Base-by-base conservation (phyloP, 108 stramenopile genomes). In the Skeletonema marinoi region DNA sequence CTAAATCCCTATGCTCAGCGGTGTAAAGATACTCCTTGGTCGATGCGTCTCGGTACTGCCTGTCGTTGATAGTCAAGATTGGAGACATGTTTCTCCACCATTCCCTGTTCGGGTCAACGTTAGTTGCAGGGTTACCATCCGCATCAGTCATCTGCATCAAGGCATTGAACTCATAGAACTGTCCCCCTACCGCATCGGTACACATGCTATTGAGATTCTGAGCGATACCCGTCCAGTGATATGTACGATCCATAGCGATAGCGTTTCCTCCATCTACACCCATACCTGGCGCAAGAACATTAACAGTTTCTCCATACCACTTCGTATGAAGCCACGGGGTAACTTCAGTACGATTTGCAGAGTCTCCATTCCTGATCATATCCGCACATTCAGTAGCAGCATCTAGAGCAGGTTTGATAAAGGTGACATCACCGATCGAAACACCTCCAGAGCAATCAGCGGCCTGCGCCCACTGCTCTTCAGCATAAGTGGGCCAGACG, bases 401-500 rank as follows among this genome's bases (percentile, higher is more conserved):
- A 58, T 71, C 78, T 3, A 80, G 13, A 29, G 75, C 54, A 12
- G 83, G 78, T 39, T 83, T 75, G 12, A 68, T 46, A 14, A 80
- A 32, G 17, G 74, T 80, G n/a, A 84, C 54, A n/a, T 71, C 70
- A 54, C 67, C 64, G 5, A 65, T 60, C n/a, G 32, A n/a, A 16
- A 59, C 75, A 17, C 42, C 64, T 48, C 75, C 75, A 30, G 58
- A 19, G 39, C 83, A 84, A 32, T 78, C 78, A 54, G 83, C 79
- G 13, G 69, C 42, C 11, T 64, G 64, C 4, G 77, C 75, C 78
- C 79, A 84, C 14, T 36, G 33, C 72, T 87, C 86, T 68, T 83
- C 76, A 3, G 70, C 80, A 31, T 50, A 84, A 9, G 77, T 78
- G 11, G 86, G 86, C 81, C 82, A 87, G 13, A 66, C 80, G 12